Percentiles rank a stretch among this genome's conserved stretches.
Conservation (phyloP, 176 grass and related monocot species). For the Triticum turgidum region DNA sequence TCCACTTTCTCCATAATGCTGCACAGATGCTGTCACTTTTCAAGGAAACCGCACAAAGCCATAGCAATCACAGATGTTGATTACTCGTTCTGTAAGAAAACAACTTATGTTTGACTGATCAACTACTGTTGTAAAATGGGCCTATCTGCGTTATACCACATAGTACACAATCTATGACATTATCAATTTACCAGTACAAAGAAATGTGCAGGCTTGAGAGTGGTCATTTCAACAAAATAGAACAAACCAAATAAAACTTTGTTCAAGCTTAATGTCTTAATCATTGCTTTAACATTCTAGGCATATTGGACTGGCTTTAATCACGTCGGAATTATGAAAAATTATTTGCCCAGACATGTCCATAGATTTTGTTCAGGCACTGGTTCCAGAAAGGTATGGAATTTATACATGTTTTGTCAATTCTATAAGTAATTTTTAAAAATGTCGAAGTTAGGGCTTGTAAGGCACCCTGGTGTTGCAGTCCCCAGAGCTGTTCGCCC, state of each 20-base stretch:
- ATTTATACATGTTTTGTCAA: background rate
- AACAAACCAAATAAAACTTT: background rate
- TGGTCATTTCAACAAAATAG: background rate
- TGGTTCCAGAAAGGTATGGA: background rate
- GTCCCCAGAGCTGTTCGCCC: background rate
- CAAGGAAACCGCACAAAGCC: background rate
- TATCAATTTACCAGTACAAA: conserved; percentile 1
- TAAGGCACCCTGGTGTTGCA: background rate
- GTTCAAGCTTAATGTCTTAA: background rate
- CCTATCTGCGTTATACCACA: background rate
- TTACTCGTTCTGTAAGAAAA: conserved; percentile 10
- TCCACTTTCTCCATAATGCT: background rate
- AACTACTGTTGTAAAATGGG: background rate
- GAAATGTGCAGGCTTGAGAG: background rate
- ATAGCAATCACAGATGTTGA: conserved; percentile 10
- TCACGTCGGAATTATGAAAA: background rate
- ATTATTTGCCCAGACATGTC: background rate
- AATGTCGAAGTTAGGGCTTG: background rate
- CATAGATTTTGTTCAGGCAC: background rate
- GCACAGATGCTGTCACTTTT: no score
- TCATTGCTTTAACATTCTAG: background rate
- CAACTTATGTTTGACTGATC: background rate
- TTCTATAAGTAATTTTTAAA: background rate
- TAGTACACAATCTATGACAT: background rate
- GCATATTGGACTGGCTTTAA: background rate